Evolutionary conservation across 768 basidiomycete genomes (phyloP).

Genomic region (Leccinellum albellum): DNA sequence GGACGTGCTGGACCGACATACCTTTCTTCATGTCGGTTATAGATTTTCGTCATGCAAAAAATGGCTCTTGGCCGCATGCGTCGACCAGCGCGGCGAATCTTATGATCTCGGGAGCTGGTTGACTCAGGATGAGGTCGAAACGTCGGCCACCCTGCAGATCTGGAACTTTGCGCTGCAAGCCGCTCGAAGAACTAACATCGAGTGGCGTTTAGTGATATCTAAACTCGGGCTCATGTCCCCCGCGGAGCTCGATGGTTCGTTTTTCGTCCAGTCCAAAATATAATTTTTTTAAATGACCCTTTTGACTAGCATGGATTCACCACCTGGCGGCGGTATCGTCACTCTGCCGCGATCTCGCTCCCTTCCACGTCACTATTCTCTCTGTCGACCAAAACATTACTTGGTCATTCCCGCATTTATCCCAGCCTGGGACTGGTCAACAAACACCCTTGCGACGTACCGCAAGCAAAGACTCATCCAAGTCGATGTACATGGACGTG

Average conservation of each 20-base stretch:
- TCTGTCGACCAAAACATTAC: slow-evolving; percentile 57
- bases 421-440: slow-evolving; percentile 19
- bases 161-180: slow-evolving; percentile 69
- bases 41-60: slow-evolving; percentile 59
- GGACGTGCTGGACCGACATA: slow-evolving; percentile 55
- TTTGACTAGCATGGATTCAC: slow-evolving; percentile 58
- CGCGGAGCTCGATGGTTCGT: slow-evolving; percentile 64
- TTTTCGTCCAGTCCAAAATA: not conserved
- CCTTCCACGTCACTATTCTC: slow-evolving; percentile 57
- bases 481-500: slow-evolving; percentile 32
- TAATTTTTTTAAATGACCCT: not conserved
- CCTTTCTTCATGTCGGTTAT: slow-evolving; percentile 77
- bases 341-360: slow-evolving; percentile 39
- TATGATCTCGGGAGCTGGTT: slow-evolving; percentile 68
- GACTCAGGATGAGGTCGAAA: slow-evolving; percentile 44
- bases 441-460: slow-evolving; percentile 27
- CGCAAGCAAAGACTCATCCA: slow-evolving; percentile 30
- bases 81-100: slow-evolving; percentile 77
- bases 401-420: slow-evolving; percentile 51
- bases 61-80: slow-evolving; percentile 72
- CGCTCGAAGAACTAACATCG: slow-evolving; percentile 62
- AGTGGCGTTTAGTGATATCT: slow-evolving; percentile 76
- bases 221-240: slow-evolving; percentile 60
- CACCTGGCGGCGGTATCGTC: slow-evolving; percentile 44
- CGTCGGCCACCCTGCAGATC: slow-evolving; percentile 52